phyloP scores from a whole-genome alignment of 1,139 yeast species.

The Diutina scorzettiae region DNA sequence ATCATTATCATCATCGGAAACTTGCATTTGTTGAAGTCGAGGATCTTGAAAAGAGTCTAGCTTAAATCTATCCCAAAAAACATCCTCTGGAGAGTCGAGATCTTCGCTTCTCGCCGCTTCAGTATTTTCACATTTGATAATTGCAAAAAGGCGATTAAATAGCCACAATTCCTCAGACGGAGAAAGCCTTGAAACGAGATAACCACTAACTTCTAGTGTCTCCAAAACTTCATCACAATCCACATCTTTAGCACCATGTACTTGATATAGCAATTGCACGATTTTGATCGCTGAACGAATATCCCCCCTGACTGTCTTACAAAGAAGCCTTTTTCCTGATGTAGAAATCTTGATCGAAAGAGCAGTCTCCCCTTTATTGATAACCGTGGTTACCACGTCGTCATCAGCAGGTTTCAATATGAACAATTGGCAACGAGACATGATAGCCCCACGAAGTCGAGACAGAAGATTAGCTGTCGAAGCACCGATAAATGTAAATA shows the following conservation, averaged over 20 bases:
- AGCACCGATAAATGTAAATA: slow-evolving; percentile 34
- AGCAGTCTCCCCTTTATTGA: not conserved
- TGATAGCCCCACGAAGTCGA: slow-evolving; percentile 25
- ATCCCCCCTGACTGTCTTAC: not conserved
- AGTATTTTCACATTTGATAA: not conserved
- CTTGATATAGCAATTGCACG: not conserved
- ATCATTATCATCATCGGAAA: not conserved
- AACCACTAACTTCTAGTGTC: not conserved
- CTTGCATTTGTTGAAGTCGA: not conserved
- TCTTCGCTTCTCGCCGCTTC: too few species aligned
- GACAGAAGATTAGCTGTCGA: slow-evolving; percentile 24
- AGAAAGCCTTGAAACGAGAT: not conserved
- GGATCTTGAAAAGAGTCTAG: not conserved
- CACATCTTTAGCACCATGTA: not conserved
- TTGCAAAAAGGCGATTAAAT: not conserved
- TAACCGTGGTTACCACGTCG: not conserved
- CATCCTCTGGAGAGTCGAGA: not conserved
- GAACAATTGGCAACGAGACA: slow-evolving; percentile 31
- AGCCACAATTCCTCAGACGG: not conserved
- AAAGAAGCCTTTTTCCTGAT: not conserved
- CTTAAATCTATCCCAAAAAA: not conserved
- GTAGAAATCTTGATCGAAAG: not conserved
- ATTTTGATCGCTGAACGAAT: not conserved
- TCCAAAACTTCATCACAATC: not conserved
- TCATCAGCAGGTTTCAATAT: slow-evolving; percentile 12